Percentiles rank a stretch among this genome's conserved stretches.
These are phyloP conservation scores for Aspergillus japonicus DNA, from an alignment of 2,329 filamentous ascomycete genomes.

Conservation along the genomic window DNA sequence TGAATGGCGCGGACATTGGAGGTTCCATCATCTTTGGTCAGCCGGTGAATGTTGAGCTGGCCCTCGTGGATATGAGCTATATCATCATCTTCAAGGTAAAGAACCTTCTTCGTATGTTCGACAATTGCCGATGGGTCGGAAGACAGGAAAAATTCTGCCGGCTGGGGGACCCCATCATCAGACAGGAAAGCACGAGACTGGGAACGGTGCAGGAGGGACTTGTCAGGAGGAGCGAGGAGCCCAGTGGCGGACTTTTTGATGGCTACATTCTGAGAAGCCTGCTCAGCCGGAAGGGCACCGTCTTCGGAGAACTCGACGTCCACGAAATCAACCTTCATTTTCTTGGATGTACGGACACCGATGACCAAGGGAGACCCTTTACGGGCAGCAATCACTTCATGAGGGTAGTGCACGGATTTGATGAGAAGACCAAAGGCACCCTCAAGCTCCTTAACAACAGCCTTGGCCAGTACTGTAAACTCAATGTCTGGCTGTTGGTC, in stretches of 20 bases:
- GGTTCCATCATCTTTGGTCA: conserved; percentile 93
- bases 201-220: conserved; percentile 95
- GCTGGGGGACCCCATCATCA: conserved; percentile 95
- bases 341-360: conserved; percentile 92
- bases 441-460: conserved; percentile 96
- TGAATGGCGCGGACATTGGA: conserved; percentile 98
- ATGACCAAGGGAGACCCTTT: conserved; percentile 98
- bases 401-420: conserved; percentile 97
- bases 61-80: conserved; percentile 99
- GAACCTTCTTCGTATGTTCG: conserved; percentile 99
- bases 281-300: conserved; percentile 83
- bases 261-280: conserved; percentile 92
- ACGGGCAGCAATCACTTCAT: conserved; percentile 94
- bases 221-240: conserved; percentile 87
- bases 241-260: conserved; percentile 81
- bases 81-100: conserved; percentile 99
- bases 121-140: conserved; percentile 98
- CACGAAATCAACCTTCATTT: conserved; percentile 99
- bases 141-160: conserved; percentile 98
- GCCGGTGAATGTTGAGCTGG: conserved; percentile 96
- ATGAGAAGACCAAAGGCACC: conserved; percentile 95
- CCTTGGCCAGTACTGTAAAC: conserved; percentile 95
- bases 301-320: conserved; percentile 97
- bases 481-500: conserved; percentile 91
- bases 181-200: conserved; percentile 99